phyloP scores from a whole-genome alignment of 2,329 filamentous ascomycete genomes.

The Beauveria asiatica region DNA sequence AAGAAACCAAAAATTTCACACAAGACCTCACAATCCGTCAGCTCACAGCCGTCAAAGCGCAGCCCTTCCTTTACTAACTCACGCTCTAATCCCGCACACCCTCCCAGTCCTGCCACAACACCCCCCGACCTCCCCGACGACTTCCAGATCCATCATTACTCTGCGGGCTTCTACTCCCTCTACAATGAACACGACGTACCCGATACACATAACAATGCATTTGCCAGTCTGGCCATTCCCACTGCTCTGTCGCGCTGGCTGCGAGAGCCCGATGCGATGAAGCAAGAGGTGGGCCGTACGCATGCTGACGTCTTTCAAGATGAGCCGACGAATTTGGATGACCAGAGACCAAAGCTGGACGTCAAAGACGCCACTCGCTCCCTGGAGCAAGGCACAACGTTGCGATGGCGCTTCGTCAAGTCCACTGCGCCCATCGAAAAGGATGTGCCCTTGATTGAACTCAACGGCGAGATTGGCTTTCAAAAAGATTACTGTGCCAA shows the following conservation, averaged over 20 bases:
- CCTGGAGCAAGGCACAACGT: constrained; percentile 26
- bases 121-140: constrained; percentile 58
- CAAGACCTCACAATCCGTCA: constrained; percentile 66
- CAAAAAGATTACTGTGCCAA: constrained; percentile 65
- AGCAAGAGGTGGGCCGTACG: constrained; percentile 57
- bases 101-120: constrained; percentile 69
- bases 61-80: constrained; percentile 57
- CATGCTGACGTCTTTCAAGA: constrained; percentile 60
- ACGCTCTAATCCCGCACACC: constrained; percentile 48
- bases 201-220: constrained; percentile 64
- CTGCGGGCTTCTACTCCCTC: constrained; percentile 64
- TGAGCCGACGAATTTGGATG: constrained; percentile 35
- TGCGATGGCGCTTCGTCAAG: constrained; percentile 62
- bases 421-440: constrained; percentile 45
- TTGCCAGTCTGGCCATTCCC: constrained; percentile 65
- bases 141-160: constrained; percentile 60
- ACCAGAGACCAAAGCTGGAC: constrained; percentile 33
- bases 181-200: constrained; percentile 56
- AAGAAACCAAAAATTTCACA: constrained; percentile 82
- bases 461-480: constrained; percentile 70
- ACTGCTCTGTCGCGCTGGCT: constrained; percentile 73
- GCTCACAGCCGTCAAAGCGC: constrained; percentile 57
- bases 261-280: constrained; percentile 60
- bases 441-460: constrained; percentile 53
- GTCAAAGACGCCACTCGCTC: constrained; percentile 40